Evolutionary conservation across 192 early-diverging fungal genomes (phyloP), one percentile per base, ranked within the genome.

Genomic region (Globomyces pollinis-pini): DNA sequence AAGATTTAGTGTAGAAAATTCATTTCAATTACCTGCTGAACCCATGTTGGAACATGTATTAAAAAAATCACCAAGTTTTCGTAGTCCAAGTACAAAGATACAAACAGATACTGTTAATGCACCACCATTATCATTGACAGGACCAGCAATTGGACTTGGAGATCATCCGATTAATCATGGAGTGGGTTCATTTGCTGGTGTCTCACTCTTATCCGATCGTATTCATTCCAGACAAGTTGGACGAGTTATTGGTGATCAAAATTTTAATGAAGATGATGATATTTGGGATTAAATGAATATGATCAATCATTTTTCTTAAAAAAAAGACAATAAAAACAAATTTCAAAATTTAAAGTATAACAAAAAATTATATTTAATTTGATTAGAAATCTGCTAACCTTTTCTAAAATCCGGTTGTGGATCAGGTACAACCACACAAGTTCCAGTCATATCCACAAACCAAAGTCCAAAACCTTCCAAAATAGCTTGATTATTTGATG

Each of bases 31-130:
- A 23, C 50, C 50, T 52, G 50, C n/a, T 16, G 50, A 52, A 16
- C 50, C 50, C 3, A 31, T 52, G 50, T 23, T 52, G 9, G 50
- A 52, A 23, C 50, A 52, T 20, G 9, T 52, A 23, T 9, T 52
- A 3, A 16, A 16, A 16, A 5, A 31, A 31, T 52, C 50, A 4
- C 50, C 50, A 5, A n/a, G 13, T 4, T 52, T 52, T 23, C 20
- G 24, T 35, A n/a, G 31, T 3, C 13, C 13, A 20, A 16, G 15
- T 5, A 9, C 41, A 42, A 42, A 42, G n/a, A 11, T 52, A n/a
- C 50, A 31, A 15, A 16, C 7, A 3, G 38, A 13, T 13, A 39
- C 38, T 18, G 38, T 18, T 13, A 39, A 13, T 39, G 12, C n/a
- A n/a, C 38, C 38, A 13, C 38, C 12, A n/a, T 20, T 52, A 31